phyloP scores from a whole-genome alignment of 495 filamentous ascomycete species.

The Daldinia loculata region DNA sequence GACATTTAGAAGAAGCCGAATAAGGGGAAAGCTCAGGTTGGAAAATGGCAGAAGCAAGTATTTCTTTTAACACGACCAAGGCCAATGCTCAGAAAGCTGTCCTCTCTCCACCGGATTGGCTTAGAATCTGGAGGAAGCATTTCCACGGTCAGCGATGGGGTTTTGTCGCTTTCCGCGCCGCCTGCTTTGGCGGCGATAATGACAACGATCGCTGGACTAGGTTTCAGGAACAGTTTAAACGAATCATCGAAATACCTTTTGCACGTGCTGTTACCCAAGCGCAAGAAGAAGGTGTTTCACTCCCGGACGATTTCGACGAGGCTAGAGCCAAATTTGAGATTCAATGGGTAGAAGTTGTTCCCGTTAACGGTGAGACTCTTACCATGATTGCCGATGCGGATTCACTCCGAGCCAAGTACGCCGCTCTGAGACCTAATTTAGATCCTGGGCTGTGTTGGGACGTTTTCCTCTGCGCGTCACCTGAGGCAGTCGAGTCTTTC shows the following conservation, averaged over 20 bases:
- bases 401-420: background rate
- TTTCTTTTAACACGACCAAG: background rate
- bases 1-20: background rate
- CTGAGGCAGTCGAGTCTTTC: background rate
- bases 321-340: background rate
- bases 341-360: background rate
- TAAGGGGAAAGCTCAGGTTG: background rate
- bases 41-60: background rate
- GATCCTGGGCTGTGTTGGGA: background rate
- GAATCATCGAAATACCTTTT: background rate
- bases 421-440: background rate
- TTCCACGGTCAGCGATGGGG: constrained; percentile 1
- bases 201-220: background rate
- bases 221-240: background rate
- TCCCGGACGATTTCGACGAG: constrained; percentile 6
- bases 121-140: constrained; percentile 3
- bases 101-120: constrained; percentile 4
- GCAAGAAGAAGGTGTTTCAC: background rate
- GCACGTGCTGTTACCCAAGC: background rate
- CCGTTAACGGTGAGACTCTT: background rate
- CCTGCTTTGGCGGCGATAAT: background rate
- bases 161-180: constrained; percentile 3
- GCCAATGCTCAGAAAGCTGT: background rate
- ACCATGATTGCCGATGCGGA: background rate
- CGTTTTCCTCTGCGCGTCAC: constrained; percentile 3